Evolutionary conservation across 352 stramenopile species (phyloP).

Genomic region (Phytophthora sansomeana): DNA sequence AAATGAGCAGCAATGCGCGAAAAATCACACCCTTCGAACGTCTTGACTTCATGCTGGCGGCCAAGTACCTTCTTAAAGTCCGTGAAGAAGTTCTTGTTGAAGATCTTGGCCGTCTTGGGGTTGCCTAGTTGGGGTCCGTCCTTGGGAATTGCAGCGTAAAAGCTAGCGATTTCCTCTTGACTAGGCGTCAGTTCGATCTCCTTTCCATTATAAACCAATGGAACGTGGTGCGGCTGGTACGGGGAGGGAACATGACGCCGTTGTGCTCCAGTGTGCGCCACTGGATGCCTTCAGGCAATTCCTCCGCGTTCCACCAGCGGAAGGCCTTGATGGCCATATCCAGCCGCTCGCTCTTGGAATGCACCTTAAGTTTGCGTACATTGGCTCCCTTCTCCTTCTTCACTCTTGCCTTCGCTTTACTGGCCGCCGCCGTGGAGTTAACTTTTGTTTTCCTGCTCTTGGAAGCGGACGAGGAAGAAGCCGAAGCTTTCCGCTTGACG

Average conservation of each 20-base stretch:
- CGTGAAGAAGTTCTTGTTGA: slow-evolving; percentile 99
- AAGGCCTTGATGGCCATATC: slow-evolving; percentile 98
- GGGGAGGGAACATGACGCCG: slow-evolving; percentile 96
- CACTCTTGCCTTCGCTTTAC: slow-evolving; percentile 51
- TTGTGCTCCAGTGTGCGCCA: slow-evolving; percentile 99
- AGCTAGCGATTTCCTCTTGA: slow-evolving; percentile 96
- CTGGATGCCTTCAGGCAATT: slow-evolving; percentile 95
- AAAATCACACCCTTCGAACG: slow-evolving; percentile 98
- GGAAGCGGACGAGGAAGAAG: slow-evolving; percentile 23
- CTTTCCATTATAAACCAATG: slow-evolving; percentile 95
- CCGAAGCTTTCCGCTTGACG: slow-evolving; percentile 64
- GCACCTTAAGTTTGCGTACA: slow-evolving; percentile 92
- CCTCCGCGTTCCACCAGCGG: slow-evolving; percentile 98
- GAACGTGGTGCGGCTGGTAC: slow-evolving; percentile 97
- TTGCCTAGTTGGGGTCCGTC: slow-evolving; percentile 98
- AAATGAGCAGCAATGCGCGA: slow-evolving; percentile 93
- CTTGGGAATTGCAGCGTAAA: slow-evolving; percentile 96
- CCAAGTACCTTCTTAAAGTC: slow-evolving; percentile 93
- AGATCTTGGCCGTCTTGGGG: slow-evolving; percentile 96
- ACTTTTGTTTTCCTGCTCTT: slow-evolving; percentile 62
- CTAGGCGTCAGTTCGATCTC: slow-evolving; percentile 93
- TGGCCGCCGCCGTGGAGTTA: slow-evolving; percentile 26
- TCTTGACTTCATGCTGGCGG: slow-evolving; percentile 95
- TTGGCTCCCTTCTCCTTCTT: slow-evolving; percentile 60
- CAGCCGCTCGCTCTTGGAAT: slow-evolving; percentile 94